phyloP scores from a whole-genome alignment of 176 grass and related monocot species.

The Areca catechu region DNA sequence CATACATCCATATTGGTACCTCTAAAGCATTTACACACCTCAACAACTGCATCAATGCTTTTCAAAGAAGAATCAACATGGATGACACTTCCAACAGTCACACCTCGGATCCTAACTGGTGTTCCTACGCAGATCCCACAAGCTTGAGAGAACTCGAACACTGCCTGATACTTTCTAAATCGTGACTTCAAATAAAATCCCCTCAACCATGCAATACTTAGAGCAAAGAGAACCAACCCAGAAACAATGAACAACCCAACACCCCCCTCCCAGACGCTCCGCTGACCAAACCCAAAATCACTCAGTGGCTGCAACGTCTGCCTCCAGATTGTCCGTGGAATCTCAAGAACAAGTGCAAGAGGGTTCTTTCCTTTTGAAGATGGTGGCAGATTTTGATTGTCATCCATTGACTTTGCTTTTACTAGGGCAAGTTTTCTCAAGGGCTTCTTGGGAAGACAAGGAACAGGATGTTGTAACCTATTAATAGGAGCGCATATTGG shows the following conservation, averaged over 20 bases:
- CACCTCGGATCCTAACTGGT: conserved; percentile 76
- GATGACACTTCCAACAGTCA: conserved; percentile 80
- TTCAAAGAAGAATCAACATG: conserved; percentile 77
- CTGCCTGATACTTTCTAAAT: conserved; percentile 66
- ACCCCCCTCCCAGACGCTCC: conserved; percentile 93
- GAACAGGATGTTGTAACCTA: neutral
- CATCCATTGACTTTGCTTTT: conserved; percentile 1
- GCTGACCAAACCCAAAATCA: conserved; percentile 74
- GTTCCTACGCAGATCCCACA: conserved; percentile 93
- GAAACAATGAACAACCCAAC: conserved; percentile 98
- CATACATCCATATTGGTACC: neutral
- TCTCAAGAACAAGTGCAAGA: conserved; percentile 28
- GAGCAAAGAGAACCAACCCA: conserved; percentile 53
- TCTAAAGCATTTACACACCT: conserved; percentile 30
- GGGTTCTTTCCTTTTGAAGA: conserved; percentile 4
- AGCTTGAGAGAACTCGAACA: conserved; percentile 87
- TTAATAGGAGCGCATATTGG: no score
- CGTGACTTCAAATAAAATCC: conserved; percentile 76
- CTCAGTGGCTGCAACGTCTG: conserved; percentile 74
- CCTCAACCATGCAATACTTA: conserved; percentile 69
- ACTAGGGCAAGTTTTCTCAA: neutral
- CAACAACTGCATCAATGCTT: conserved; percentile 69
- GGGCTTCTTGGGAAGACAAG: conserved; percentile 18
- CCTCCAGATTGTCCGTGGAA: conserved; percentile 41
- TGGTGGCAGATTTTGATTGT: conserved; percentile 8